Evolutionary conservation across 1,139 yeast species (phyloP).

Genomic region (Candida freyschussii): DNA sequence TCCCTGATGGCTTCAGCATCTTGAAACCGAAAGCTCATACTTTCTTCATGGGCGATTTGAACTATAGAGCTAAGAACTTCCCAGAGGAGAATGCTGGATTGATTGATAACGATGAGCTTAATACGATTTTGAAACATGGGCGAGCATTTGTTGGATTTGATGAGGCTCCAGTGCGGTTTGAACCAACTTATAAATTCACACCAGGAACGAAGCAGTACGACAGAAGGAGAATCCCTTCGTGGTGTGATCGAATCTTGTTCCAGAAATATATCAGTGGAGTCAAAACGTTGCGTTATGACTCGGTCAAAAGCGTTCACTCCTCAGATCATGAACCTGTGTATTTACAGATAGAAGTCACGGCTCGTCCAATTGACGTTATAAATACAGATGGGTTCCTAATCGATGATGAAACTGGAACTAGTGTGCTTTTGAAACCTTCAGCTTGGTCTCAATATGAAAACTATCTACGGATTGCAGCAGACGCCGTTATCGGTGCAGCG

Average conservation of each 20-base stretch:
- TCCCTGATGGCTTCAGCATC: slow-evolving; percentile 51
- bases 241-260: slow-evolving; percentile 83
- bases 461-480: neutral
- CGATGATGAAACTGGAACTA: slow-evolving; percentile 3
- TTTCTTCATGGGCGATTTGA: slow-evolving; percentile 79
- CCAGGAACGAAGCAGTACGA: slow-evolving; percentile 49
- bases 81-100: slow-evolving; percentile 16
- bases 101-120: slow-evolving; percentile 53
- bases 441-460: neutral
- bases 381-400: slow-evolving; percentile 3
- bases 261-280: slow-evolving; percentile 37
- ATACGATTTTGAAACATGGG: slow-evolving; percentile 37
- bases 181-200: slow-evolving; percentile 72
- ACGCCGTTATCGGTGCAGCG: neutral
- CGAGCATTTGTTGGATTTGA: slow-evolving; percentile 55
- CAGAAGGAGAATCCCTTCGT: slow-evolving; percentile 65
- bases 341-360: slow-evolving; percentile 21
- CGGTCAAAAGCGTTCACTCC: slow-evolving; percentile 22
- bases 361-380: slow-evolving; percentile 8
- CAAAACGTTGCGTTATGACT: slow-evolving; percentile 18
- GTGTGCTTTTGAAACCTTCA: slow-evolving; percentile 1
- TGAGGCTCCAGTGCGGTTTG: slow-evolving; percentile 58
- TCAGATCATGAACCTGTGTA: slow-evolving; percentile 35
- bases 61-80: slow-evolving; percentile 47
- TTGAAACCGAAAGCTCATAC: slow-evolving; percentile 54